These are phyloP conservation scores for Oryza coarctata DNA, from an alignment of 176 grass and related monocot genomes.

Conservation along the genomic window DNA sequence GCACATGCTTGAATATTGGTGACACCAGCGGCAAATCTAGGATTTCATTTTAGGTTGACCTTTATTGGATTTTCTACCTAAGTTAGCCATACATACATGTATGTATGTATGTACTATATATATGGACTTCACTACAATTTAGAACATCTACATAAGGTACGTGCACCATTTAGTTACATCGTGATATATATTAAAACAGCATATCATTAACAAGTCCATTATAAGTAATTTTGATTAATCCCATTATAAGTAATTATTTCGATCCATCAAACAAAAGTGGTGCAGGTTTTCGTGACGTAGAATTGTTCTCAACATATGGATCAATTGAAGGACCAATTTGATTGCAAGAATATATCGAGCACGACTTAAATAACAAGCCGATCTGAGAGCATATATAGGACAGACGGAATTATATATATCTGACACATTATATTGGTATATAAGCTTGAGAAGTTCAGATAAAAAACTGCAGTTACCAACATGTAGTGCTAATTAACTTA, in stretches of 20 bases:
- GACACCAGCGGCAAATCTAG: too few species aligned
- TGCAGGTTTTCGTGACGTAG: background rate
- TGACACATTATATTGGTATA: background rate
- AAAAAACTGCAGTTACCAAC: background rate
- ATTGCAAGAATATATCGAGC: background rate
- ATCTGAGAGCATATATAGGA: background rate
- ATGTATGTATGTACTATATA: background rate
- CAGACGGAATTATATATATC: background rate
- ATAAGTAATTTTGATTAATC: background rate
- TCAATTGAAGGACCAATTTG: background rate
- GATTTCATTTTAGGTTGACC: too few species aligned
- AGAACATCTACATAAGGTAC: too few species aligned
- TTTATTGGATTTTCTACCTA: background rate
- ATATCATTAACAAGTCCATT: background rate
- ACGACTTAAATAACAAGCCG: background rate
- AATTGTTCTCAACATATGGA: background rate
- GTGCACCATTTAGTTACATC: too few species aligned
- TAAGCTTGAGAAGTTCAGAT: background rate
- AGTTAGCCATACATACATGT: too few species aligned
- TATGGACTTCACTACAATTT: too few species aligned
- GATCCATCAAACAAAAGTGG: background rate
- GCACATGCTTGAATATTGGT: too few species aligned
- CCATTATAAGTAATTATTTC: background rate
- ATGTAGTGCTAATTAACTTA: constrained; percentile 7
- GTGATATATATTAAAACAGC: background rate